phyloP scores from a whole-genome alignment of 257 asterid genomes.

The Petunia secreta region DNA sequence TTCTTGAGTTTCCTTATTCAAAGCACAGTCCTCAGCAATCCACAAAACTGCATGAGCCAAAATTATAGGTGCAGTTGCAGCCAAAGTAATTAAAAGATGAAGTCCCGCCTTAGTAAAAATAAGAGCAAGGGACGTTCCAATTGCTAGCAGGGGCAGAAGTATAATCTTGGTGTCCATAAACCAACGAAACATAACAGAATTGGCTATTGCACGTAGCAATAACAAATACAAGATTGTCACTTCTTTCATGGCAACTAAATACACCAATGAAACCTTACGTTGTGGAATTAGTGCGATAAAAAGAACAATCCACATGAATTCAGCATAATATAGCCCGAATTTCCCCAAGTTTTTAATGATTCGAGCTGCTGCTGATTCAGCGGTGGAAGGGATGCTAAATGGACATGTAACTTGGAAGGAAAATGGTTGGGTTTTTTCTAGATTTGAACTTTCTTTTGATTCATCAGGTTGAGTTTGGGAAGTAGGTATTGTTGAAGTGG shows the following conservation, averaged over 20 bases:
- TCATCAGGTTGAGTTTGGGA: constrained; percentile 24
- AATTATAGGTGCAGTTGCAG: constrained; percentile 52
- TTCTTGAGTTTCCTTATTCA: constrained; percentile 27
- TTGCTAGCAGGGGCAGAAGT: constrained; percentile 44
- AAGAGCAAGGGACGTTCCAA: constrained; percentile 36
- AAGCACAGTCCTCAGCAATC: constrained; percentile 39
- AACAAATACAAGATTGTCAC: constrained; percentile 51
- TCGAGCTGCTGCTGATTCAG: constrained; percentile 62
- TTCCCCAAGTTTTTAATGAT: constrained; percentile 44
- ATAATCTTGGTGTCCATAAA: constrained; percentile 40
- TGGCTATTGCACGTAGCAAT: constrained; percentile 50
- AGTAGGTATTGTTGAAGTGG: constrained; percentile 32
- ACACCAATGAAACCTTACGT: constrained; percentile 63
- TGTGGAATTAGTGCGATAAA: constrained; percentile 58
- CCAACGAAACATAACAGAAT: constrained; percentile 42
- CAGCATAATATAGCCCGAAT: constrained; percentile 47
- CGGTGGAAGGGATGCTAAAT: constrained; percentile 59
- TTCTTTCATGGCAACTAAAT: constrained; percentile 55
- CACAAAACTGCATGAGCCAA: constrained; percentile 51
- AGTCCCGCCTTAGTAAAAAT: constrained; percentile 49
- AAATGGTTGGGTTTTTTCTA: constrained; percentile 24
- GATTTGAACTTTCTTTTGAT: constrained; percentile 26
- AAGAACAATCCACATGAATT: constrained; percentile 64
- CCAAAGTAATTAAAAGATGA: constrained; percentile 57
- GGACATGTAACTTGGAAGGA: constrained; percentile 48